Evolutionary conservation across 2,329 filamentous ascomycete species (phyloP).

Genomic region (Colletotrichum plurivorum): DNA sequence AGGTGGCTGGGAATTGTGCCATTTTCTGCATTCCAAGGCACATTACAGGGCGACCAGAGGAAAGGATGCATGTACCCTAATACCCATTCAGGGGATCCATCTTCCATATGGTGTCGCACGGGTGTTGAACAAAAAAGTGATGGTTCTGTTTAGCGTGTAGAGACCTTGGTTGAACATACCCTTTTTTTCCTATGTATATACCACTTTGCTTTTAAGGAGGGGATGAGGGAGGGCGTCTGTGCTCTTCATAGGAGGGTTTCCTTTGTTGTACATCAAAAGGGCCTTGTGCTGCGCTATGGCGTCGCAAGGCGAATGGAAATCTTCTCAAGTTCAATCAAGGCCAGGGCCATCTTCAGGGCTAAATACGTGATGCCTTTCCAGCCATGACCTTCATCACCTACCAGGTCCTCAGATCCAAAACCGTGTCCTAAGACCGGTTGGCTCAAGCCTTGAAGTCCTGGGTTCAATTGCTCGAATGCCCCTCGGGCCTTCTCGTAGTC

Average conservation of each 20-base stretch:
- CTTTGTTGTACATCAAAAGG: constrained; percentile 24
- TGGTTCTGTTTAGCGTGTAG: constrained; percentile 22
- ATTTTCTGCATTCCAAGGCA: constrained; percentile 35
- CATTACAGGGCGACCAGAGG: constrained; percentile 1
- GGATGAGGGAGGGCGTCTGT: neutral
- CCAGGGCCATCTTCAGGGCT: too few species aligned
- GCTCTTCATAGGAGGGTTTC: constrained; percentile 1
- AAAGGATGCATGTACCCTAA: constrained; percentile 10
- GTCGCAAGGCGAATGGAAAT: constrained; percentile 5
- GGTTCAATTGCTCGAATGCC: too few species aligned
- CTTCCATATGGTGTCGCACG: constrained; percentile 2
- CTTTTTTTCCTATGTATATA: constrained; percentile 35
- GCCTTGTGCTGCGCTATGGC: constrained; percentile 8
- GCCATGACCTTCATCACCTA: too few species aligned
- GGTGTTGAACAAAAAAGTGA: constrained; percentile 1
- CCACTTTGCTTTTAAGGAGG: neutral
- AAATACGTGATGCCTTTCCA: too few species aligned
- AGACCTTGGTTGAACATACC: constrained; percentile 38
- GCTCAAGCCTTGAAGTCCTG: too few species aligned
- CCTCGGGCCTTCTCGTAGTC: neutral
- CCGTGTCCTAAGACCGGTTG: too few species aligned
- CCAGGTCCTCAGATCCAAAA: too few species aligned
- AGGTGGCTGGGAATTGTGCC: constrained; percentile 31
- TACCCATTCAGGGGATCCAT: constrained; percentile 6
- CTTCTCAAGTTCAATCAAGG: neutral